These are phyloP conservation scores for Dictyostelium capitatum DNA, from an alignment of 78 protist genomes.

Conservation along the genomic window DNA sequence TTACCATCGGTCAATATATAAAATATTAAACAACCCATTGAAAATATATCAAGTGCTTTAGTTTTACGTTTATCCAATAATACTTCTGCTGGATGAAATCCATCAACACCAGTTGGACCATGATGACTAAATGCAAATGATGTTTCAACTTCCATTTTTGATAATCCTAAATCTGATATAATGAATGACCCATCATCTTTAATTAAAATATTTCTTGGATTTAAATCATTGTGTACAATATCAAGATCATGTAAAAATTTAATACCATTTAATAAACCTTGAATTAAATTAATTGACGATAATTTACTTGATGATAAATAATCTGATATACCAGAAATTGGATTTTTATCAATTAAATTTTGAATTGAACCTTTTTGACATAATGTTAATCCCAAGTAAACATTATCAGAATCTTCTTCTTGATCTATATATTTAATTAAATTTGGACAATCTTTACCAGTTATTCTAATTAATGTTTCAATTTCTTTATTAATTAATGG, in stretches of 20 bases:
- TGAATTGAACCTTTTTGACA: conserved; percentile 51
- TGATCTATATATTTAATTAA: conserved; percentile 56
- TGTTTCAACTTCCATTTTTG: conserved; percentile 36
- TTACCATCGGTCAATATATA: conserved; percentile 25
- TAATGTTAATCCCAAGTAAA: conserved; percentile 48
- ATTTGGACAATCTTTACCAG: conserved; percentile 19
- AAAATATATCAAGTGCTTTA: conserved; percentile 52
- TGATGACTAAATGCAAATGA: conserved; percentile 16
- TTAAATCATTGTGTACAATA: conserved; percentile 71
- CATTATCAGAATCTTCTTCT: conserved; percentile 51
- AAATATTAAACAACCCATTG: conserved; percentile 53
- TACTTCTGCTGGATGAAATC: conserved; percentile 65
- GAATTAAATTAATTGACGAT: neutral
- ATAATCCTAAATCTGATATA: conserved; percentile 56
- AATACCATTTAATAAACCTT: conserved; percentile 42
- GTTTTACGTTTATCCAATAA: conserved; percentile 48
- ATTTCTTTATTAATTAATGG: conserved; percentile 32
- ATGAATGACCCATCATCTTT: conserved; percentile 25
- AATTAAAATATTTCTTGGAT: conserved; percentile 53
- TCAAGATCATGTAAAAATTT: conserved; percentile 12
- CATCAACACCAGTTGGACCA: conserved; percentile 57
- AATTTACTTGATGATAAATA: neutral
- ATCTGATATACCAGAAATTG: neutral
- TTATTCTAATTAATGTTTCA: conserved; percentile 27
- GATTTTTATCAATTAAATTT: neutral